These are phyloP conservation scores for Vitis hybrid DNA, from an alignment of 177 flowering plant genomes.

Conservation along the genomic window DNA sequence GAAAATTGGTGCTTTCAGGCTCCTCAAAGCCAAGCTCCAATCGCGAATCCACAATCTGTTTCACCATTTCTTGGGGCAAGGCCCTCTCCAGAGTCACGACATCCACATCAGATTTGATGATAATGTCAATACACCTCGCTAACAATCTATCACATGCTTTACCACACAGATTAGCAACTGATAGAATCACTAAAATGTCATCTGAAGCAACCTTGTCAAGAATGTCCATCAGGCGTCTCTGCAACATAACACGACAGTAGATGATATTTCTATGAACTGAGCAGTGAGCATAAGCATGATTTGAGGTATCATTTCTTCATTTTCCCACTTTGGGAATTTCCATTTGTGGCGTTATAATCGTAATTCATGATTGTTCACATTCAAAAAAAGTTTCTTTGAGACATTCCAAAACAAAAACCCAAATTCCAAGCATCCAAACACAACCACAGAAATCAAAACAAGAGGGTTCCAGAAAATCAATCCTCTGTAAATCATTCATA, in stretches of 20 bases:
- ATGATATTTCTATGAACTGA: not conserved
- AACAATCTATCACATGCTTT: constrained; percentile 52
- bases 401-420: not conserved
- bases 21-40: constrained; percentile 34
- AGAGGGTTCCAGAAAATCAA: not conserved
- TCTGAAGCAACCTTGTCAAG: constrained; percentile 68
- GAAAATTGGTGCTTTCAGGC: constrained; percentile 40
- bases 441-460: not conserved
- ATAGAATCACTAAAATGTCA: constrained; percentile 64
- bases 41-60: constrained; percentile 56
- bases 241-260: constrained; percentile 18
- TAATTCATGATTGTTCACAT: too few relatives aligned
- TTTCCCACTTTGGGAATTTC: too few relatives aligned
- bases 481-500: too few relatives aligned
- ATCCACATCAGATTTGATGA: constrained; percentile 72
- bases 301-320: too few relatives aligned
- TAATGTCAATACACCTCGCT: constrained; percentile 46
- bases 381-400: too few relatives aligned
- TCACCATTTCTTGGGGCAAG: constrained; percentile 47
- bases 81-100: constrained; percentile 63
- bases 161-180: constrained; percentile 64
- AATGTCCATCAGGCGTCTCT: constrained; percentile 72
- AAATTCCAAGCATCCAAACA: not conserved
- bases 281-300: too few relatives aligned
- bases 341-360: too few relatives aligned